Evolutionary conservation across 345 rosid genomes (phyloP), one percentile per base, ranked within the genome.

Genomic region (Atalantia buxifolia): DNA sequence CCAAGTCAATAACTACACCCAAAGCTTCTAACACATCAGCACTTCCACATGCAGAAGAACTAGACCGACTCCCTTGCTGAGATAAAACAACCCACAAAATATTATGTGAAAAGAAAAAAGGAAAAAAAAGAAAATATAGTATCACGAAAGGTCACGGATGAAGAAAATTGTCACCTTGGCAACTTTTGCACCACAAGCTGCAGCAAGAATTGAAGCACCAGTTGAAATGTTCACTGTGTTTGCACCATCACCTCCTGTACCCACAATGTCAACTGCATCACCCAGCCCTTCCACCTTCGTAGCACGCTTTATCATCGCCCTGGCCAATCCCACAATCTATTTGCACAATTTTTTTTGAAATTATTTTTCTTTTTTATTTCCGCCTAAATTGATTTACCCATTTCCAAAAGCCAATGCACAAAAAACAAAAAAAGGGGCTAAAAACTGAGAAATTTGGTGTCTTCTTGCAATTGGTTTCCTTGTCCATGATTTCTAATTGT

Each of bases 41-140:
- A 82, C 99, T 97, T 83, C 99, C 99, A 81, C 98, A 94, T 7
- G 99, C 97, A 64, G 98, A 97, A 77, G 99, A 97, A 78, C 99
- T 97, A 0, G 99, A 92, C 35, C 94, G 93, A 80, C 87, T 97
- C 79, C 99, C 98, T 90, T 92, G 98, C 98, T 97, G 92, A 82
- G 79, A 76, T 16, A 60, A 14, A 71, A 74, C 25, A 65, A 74
- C 36, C 35, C 40, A 62, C 61, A 36, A 60, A 25, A 9, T 33
- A 62, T 63, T 18, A 19, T 53, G 21, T 18, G 7, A 16, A 14
- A 30, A 21, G 7, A 30, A 42, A n/a, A 64, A 38, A 38, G 10
- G 7, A 0, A 1, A 12, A 4, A 21, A 22, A 19, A 21, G 30
- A n/a, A 35, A 48, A 22, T 50, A 75, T 9, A 48, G 71, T 31